Evolutionary conservation across 805 yeast species (phyloP).

Genomic region (Blastobotrys terrestris): DNA sequence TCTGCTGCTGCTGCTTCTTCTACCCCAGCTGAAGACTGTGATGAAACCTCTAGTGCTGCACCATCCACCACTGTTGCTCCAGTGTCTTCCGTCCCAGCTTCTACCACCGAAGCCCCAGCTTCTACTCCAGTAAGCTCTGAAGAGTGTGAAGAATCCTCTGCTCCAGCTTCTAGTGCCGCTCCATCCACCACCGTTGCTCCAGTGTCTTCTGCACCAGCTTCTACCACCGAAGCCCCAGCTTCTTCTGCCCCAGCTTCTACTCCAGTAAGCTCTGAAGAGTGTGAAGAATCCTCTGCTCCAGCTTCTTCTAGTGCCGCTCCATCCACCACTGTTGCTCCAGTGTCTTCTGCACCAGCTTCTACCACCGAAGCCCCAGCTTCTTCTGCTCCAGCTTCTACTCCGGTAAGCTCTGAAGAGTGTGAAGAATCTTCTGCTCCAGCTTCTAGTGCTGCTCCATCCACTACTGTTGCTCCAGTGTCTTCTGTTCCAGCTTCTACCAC

Average conservation of each 20-base stretch:
- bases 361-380: background rate
- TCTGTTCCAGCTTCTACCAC: conserved; percentile 2
- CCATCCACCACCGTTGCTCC: conserved; percentile 5
- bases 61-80: conserved; percentile 2
- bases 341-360: background rate
- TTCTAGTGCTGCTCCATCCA: too few relatives aligned
- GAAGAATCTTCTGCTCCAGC: background rate
- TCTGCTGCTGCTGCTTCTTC: background rate
- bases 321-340: conserved; percentile 4
- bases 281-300: conserved; percentile 2
- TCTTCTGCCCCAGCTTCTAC: conserved; percentile 3
- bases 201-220: background rate
- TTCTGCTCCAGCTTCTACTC: conserved; percentile 3
- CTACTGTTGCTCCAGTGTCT: conserved; percentile 3
- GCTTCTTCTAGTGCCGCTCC: background rate
- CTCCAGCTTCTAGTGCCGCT: conserved; percentile 1
- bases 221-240: background rate
- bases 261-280: too few relatives aligned
- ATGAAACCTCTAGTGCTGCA: background rate
- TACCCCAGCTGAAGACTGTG: conserved; percentile 2
- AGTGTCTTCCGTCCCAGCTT: conserved; percentile 2
- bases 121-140: conserved; percentile 1
- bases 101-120: conserved; percentile 1
- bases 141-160: too few relatives aligned
- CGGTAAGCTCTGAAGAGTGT: background rate